Conservation (phyloP, 2,329 filamentous ascomycete species). For the Aspergillus sclerotialis region DNA sequence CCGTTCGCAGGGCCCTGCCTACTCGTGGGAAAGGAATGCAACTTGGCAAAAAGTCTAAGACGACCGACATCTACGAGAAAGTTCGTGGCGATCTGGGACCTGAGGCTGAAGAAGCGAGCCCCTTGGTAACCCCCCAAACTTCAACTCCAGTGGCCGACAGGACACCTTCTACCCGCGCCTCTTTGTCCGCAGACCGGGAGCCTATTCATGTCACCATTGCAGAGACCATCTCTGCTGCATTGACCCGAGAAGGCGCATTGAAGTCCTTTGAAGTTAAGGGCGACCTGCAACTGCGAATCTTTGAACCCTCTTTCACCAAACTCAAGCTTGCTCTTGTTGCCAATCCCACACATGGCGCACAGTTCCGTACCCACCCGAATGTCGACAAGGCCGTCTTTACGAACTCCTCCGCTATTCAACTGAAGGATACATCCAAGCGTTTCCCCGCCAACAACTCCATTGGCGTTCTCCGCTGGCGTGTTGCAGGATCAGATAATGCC, state of each 20-base stretch:
- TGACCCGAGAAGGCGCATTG: slow-evolving; percentile 80
- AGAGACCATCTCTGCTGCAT: slow-evolving; percentile 82
- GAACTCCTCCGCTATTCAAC: slow-evolving; percentile 74
- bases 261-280: slow-evolving; percentile 86
- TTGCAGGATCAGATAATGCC: slow-evolving; percentile 69
- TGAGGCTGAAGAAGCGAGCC: slow-evolving; percentile 66
- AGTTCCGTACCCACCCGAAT: slow-evolving; percentile 94
- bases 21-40: slow-evolving; percentile 97
- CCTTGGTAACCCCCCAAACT: slow-evolving; percentile 58
- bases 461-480: slow-evolving; percentile 85
- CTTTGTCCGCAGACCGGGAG: slow-evolving; percentile 68
- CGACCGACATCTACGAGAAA: slow-evolving; percentile 93
- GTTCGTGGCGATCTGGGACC: slow-evolving; percentile 87
- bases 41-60: slow-evolving; percentile 97
- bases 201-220: slow-evolving; percentile 82
- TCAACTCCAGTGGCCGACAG: slow-evolving; percentile 47
- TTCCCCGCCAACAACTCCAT: slow-evolving; percentile 95
- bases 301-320: slow-evolving; percentile 82
- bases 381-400: slow-evolving; percentile 87
- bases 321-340: slow-evolving; percentile 77
- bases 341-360: slow-evolving; percentile 71
- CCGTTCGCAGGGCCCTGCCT: slow-evolving; percentile 47
- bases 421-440: slow-evolving; percentile 77
- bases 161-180: slow-evolving; percentile 49
- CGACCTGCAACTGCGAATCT: slow-evolving; percentile 84